Conservation (phyloP, 306 rosid species). For the Comarum palustre region DNA sequence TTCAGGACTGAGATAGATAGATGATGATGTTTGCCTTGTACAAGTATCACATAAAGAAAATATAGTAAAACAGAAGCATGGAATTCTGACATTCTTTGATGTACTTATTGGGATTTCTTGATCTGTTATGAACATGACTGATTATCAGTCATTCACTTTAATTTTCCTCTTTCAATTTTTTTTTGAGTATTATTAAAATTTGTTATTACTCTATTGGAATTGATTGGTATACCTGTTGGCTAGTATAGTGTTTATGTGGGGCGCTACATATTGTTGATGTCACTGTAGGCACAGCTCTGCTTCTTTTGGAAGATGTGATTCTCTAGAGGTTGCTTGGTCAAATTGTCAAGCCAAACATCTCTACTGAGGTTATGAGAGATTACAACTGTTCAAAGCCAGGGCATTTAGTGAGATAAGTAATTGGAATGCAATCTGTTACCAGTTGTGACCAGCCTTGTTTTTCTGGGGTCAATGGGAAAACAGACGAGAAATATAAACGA, state of each 20-base stretch:
- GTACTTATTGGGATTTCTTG: constrained; percentile 30
- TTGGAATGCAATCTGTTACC: constrained; percentile 9
- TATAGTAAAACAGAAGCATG: constrained; percentile 49
- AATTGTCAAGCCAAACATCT: constrained; percentile 24
- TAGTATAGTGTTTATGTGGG: not conserved
- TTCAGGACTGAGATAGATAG: constrained; percentile 23
- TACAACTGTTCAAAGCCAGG: not conserved
- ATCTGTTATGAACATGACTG: constrained; percentile 41
- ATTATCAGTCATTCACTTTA: constrained; percentile 30
- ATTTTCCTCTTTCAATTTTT: not conserved
- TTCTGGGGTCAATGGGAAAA: not conserved
- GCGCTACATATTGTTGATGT: not conserved
- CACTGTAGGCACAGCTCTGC: constrained; percentile 17
- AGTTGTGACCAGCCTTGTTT: not conserved
- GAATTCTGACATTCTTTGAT: constrained; percentile 30
- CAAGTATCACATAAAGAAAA: constrained; percentile 39
- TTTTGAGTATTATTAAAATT: not conserved
- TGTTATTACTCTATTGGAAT: not conserved
- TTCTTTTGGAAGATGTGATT: not conserved
- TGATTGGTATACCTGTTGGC: constrained; percentile 24
- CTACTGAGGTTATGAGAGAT: not conserved
- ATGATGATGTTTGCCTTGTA: constrained; percentile 23
- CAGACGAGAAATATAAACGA: not conserved
- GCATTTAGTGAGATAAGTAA: constrained; percentile 6
- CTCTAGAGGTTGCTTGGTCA: constrained; percentile 4